Evolutionary conservation across 306 rosid genomes (phyloP).

Genomic region (Lagenaria siceraria): DNA sequence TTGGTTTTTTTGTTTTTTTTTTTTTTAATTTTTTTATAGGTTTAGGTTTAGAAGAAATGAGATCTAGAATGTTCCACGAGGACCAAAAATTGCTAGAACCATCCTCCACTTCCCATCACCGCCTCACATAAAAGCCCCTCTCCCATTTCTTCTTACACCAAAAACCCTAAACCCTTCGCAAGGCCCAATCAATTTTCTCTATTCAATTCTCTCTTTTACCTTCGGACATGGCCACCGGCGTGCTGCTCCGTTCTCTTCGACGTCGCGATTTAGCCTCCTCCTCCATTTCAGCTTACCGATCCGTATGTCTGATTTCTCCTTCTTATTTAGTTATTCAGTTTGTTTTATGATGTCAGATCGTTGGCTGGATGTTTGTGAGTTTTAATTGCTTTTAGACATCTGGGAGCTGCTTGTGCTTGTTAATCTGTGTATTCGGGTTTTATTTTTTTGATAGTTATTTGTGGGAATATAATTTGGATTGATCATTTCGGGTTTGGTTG

Average conservation of each 20-base stretch:
- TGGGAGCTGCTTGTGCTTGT: not conserved
- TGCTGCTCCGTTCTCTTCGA: constrained; percentile 40
- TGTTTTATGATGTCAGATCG: not conserved
- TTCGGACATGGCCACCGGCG: constrained; percentile 32
- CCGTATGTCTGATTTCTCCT: constrained; percentile 29
- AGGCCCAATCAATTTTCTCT: not conserved
- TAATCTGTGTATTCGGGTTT: not conserved
- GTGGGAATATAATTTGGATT: not conserved
- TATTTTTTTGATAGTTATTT: not conserved
- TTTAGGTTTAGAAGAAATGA: not conserved
- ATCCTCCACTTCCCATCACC: constrained; percentile 9
- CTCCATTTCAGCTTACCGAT: constrained; percentile 40
- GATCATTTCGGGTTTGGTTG: not conserved
- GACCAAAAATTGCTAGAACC: constrained; percentile 18
- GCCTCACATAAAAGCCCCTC: not conserved
- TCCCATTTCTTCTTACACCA: not conserved
- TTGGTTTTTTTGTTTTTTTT: not conserved
- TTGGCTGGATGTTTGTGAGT: not conserved
- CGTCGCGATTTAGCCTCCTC: constrained; percentile 41
- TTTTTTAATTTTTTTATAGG: no score
- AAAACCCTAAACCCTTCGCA: constrained; percentile 23
- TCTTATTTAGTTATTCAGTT: no score
- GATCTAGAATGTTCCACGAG: constrained; percentile 38
- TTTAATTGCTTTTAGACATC: not conserved
- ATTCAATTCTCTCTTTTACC: not conserved